Evolutionary conservation across 2,329 filamentous ascomycete species (phyloP), one percentile per base, ranked within the genome.

Genomic region (Diaporthe nobilis): DNA sequence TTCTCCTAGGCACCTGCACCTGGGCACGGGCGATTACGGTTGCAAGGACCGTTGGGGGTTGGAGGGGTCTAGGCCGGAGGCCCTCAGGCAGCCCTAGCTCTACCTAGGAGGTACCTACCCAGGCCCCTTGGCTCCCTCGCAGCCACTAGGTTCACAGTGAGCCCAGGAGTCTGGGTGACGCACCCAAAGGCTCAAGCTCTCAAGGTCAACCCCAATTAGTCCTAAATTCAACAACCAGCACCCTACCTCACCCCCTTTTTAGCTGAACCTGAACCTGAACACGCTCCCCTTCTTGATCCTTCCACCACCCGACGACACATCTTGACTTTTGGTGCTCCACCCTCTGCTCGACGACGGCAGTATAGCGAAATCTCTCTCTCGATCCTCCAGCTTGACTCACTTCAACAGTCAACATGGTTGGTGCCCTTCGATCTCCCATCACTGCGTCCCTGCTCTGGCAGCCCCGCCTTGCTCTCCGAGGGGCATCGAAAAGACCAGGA

Each of bases 161-260:
- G 44, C 63, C 63, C 63, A 68, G 63, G 20, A 51, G 63, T 37
- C 28, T 68, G 47, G 65, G 65, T 53, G 65, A 70, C 65, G 49
- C 47, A 70, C 65, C 49, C 49, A 70, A 49, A 53, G 31, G 65
- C 65, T 70, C 31, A 28, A 70, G 65, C 65, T 70, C n/a, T 53
- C 3, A 20, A 37, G 63, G 65, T 68, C 65, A 53, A 68, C 31
- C 65, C 71, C 71, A 60, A 63, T 55, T 65, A 55, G 71, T 53
- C 58, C 71, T 55, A 73, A 61, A 73, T 65, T 73, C 58, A 65
- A 61, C 71, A 57, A 34, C 51, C 60, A 53, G 42, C 34, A 61
- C 49, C 47, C 44, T 72, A 72, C 34, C 60, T 53, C 42, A 34
- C 73, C 71, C 76, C 74, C 76, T 75, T 77, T 77, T 77, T 77